Conservation (phyloP, 2,329 filamentous ascomycete species). For the Cyanodermella asteris region DNA sequence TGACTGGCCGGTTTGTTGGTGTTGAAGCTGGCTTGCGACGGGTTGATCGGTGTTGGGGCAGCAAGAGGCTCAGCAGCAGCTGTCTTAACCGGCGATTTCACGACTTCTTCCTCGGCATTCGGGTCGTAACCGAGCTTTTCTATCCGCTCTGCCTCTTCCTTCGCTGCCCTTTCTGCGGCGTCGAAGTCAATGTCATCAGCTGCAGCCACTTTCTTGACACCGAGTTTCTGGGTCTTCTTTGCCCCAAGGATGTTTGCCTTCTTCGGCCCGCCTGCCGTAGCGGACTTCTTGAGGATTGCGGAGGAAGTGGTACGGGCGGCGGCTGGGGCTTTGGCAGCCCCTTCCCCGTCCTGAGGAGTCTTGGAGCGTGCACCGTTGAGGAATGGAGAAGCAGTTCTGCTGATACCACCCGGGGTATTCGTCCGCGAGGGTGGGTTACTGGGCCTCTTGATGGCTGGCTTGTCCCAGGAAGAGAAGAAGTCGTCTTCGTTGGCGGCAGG, state of each 20-base stretch:
- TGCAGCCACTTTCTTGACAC: conserved; percentile 68
- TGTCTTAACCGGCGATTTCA: too few relatives aligned
- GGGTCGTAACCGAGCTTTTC: conserved; percentile 90
- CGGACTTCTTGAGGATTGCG: conserved; percentile 57
- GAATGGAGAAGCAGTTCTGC: conserved; percentile 76
- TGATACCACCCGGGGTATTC: conserved; percentile 59
- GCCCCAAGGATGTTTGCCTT: conserved; percentile 71
- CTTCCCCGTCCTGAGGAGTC: conserved; percentile 47
- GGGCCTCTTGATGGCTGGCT: conserved; percentile 87
- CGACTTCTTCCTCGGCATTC: conserved; percentile 53
- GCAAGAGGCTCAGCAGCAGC: conserved; percentile 28
- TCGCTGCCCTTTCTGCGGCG: conserved; percentile 88
- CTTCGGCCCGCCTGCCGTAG: conserved; percentile 41
- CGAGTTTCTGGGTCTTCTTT: conserved; percentile 66
- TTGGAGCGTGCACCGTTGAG: conserved; percentile 53
- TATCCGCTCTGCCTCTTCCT: conserved; percentile 90
- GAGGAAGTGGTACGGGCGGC: conserved; percentile 56
- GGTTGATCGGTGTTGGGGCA: conserved; percentile 56
- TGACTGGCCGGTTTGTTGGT: conserved; percentile 31
- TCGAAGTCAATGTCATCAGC: conserved; percentile 80
- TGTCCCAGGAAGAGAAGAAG: conserved; percentile 98
- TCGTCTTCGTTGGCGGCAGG: conserved; percentile 67
- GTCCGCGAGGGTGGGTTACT: conserved; percentile 84
- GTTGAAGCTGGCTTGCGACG: conserved; percentile 38
- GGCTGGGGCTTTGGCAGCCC: conserved; percentile 31